These are phyloP conservation scores for Syzygium jambos DNA, from an alignment of 345 rosid species.

Conservation along the genomic window DNA sequence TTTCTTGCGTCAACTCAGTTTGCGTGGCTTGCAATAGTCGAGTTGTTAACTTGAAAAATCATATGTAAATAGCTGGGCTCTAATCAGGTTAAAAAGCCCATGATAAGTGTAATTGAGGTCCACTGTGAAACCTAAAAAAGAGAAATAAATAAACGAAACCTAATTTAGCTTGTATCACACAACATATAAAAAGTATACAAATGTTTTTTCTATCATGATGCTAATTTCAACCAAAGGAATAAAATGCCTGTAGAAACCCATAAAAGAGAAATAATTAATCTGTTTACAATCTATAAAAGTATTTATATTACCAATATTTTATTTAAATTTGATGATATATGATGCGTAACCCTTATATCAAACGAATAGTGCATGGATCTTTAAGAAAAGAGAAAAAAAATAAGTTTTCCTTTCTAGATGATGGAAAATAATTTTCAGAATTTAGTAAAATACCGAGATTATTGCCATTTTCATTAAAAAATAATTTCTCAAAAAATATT, in stretches of 20 bases:
- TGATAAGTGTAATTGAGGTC: background rate
- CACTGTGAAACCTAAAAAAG: background rate
- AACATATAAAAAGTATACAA: background rate
- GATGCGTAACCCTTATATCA: background rate
- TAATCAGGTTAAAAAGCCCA: background rate
- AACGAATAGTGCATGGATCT: background rate
- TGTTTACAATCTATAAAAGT: too few relatives aligned
- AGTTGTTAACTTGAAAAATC: background rate
- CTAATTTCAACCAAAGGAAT: background rate
- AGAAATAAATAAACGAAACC: background rate
- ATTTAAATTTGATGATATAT: background rate
- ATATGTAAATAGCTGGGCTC: too few relatives aligned
- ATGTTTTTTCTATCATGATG: background rate
- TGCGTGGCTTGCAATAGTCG: background rate
- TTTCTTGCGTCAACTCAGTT: background rate
- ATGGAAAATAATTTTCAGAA: too few relatives aligned
- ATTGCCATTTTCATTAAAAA: background rate
- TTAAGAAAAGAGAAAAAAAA: background rate
- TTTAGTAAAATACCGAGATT: background rate
- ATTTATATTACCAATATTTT: background rate
- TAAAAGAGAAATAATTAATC: too few relatives aligned
- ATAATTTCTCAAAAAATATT: too few relatives aligned
- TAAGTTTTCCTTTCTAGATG: background rate
- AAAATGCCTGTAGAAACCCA: background rate
- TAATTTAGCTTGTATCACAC: background rate